Conservation (phyloP, 176 grass and related monocot genomes). For the Puya raimondii region DNA sequence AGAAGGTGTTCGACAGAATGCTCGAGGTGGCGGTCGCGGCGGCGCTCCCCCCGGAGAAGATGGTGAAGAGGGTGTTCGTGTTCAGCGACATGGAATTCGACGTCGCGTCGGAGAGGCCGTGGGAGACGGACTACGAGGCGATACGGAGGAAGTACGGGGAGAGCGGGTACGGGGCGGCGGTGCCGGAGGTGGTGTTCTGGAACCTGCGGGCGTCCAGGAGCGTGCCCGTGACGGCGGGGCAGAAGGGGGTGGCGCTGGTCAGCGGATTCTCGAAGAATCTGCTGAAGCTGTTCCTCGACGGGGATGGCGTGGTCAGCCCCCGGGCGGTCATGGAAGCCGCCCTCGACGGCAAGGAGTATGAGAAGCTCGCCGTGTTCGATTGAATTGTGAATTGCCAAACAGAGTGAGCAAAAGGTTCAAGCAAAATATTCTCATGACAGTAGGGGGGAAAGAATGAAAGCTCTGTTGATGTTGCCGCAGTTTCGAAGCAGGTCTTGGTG, state of each 20-base stretch:
- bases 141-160: conserved; percentile 44
- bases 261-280: conserved; percentile 80
- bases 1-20: conserved; percentile 57
- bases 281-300: conserved; percentile 53
- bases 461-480: no score
- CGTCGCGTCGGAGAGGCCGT: conserved; percentile 32
- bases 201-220: conserved; percentile 54
- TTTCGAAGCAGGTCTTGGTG: no score
- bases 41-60: conserved; percentile 38
- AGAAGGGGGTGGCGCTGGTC: conserved; percentile 66
- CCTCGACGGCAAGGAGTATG: conserved; percentile 42
- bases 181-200: conserved; percentile 74
- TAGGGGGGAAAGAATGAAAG: no score
- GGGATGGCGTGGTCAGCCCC: conserved; percentile 31
- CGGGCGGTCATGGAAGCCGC: conserved; percentile 48
- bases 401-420: no score
- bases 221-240: conserved; percentile 32
- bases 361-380: conserved; percentile 48
- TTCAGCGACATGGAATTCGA: conserved; percentile 96
- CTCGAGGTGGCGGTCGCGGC: conserved; percentile 38
- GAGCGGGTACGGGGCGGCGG: conserved; percentile 32
- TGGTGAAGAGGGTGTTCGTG: conserved; percentile 61
- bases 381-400: conserved; percentile 1
- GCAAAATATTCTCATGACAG: no score
- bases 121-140: conserved; percentile 88